Conservation (phyloP, 2,329 filamentous ascomycete genomes). For the Simplicillium aogashimaense region DNA sequence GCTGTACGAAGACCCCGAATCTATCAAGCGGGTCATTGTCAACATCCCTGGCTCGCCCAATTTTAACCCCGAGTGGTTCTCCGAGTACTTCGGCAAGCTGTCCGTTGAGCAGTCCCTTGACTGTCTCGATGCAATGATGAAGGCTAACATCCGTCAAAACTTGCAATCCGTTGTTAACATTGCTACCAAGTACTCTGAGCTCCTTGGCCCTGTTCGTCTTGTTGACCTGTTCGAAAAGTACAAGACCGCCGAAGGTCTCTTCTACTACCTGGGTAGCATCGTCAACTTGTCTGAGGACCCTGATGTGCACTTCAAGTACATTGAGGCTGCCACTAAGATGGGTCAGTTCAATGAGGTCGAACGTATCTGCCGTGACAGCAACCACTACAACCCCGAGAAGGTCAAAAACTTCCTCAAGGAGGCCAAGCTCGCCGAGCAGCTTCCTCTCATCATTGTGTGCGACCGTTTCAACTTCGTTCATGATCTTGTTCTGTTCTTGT, state of each 20-base stretch:
- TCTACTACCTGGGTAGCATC: conserved; percentile 96
- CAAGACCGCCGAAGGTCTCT: conserved; percentile 91
- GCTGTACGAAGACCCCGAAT: conserved; percentile 82
- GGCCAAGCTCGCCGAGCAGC: conserved; percentile 80
- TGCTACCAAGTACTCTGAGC: conserved; percentile 94
- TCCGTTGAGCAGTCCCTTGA: conserved; percentile 93
- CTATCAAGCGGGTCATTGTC: conserved; percentile 82
- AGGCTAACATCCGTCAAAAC: conserved; percentile 93
- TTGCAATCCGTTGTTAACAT: conserved; percentile 90
- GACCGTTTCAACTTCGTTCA: conserved; percentile 99
- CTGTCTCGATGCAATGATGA: conserved; percentile 92
- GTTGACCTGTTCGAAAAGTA: conserved; percentile 97
- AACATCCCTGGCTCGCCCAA: conserved; percentile 76
- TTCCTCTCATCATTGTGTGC: conserved; percentile 95
- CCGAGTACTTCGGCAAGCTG: conserved; percentile 85
- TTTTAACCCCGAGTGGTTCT: conserved; percentile 80
- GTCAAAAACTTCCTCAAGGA: conserved; percentile 99
- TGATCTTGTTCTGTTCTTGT: conserved; percentile 89
- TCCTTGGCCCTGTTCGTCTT: conserved; percentile 76
- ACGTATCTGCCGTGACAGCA: conserved; percentile 92
- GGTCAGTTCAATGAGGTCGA: conserved; percentile 92
- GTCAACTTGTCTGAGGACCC: conserved; percentile 93
- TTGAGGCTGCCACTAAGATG: conserved; percentile 91
- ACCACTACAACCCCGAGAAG: conserved; percentile 82
- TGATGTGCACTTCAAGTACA: conserved; percentile 98